phyloP scores from a whole-genome alignment of 441 rosid genomes.

The Populus hybrid region DNA sequence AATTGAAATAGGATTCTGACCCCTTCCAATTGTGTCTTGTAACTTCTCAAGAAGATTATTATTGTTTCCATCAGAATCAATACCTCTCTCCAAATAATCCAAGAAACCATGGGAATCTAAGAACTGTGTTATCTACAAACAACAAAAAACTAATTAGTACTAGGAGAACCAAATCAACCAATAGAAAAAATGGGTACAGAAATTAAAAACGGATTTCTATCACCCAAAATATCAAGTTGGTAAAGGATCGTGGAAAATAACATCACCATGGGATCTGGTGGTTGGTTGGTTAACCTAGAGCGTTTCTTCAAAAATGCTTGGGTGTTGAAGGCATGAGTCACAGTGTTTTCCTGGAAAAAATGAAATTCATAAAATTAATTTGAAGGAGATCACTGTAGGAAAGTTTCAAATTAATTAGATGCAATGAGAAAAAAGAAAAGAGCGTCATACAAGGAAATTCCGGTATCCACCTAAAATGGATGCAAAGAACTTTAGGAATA shows the following conservation, averaged over 20 bases:
- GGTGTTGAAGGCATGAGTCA: conserved; percentile 63
- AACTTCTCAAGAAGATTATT: too few relatives aligned
- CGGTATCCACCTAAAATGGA: too few relatives aligned
- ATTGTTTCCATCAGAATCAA: too few relatives aligned
- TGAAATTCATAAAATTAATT: not conserved
- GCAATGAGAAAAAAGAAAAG: conserved; percentile 18
- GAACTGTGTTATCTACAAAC: too few relatives aligned
- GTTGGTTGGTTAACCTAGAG: conserved; percentile 86
- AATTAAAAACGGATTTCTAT: not conserved
- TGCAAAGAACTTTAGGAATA: too few relatives aligned
- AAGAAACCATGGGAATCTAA: too few relatives aligned
- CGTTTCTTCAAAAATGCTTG: conserved; percentile 95
- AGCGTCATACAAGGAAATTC: conserved; percentile 64
- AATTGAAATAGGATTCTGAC: too few relatives aligned
- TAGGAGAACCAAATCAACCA: not conserved
- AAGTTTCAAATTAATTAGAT: conserved; percentile 7
- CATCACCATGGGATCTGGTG: conserved; percentile 87
- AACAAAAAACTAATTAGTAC: not conserved
- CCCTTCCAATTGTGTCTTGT: too few relatives aligned
- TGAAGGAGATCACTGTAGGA: not conserved
- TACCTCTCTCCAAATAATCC: too few relatives aligned
- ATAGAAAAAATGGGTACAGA: not conserved
- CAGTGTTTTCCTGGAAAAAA: conserved; percentile 61
- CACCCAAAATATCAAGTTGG: not conserved
- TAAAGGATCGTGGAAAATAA: conserved; percentile 14